phyloP scores from a whole-genome alignment of 495 filamentous ascomycete species.

The Trichocladium antarcticum region DNA sequence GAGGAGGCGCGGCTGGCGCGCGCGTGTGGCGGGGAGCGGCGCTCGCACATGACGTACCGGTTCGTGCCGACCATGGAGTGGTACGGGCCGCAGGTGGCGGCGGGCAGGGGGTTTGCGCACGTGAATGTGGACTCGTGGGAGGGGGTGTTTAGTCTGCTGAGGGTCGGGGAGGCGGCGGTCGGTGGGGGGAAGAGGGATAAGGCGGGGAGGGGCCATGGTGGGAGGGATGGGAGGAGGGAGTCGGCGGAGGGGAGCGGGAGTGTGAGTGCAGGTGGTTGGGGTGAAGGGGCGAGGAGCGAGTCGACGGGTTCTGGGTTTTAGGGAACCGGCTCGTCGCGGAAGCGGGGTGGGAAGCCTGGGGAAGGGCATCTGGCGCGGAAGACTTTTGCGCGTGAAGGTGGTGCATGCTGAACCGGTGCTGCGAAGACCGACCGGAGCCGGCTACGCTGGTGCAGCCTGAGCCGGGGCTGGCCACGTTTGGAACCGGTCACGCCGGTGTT shows the following conservation, averaged over 20 bases:
- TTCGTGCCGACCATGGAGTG: slow-evolving; percentile 34
- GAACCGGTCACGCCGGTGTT: too few relatives aligned
- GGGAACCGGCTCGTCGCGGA: too few relatives aligned
- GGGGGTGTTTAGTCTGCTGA: slow-evolving; percentile 21
- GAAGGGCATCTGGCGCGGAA: too few relatives aligned
- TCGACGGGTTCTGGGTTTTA: slow-evolving; percentile 1
- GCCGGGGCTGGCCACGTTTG: too few relatives aligned
- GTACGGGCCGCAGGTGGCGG: slow-evolving; percentile 32
- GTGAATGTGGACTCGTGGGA: slow-evolving; percentile 30
- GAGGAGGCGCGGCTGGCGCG: slow-evolving; percentile 25
- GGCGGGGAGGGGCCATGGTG: too few relatives aligned
- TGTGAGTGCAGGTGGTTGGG: background rate
- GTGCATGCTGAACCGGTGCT: too few relatives aligned
- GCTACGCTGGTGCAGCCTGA: too few relatives aligned
- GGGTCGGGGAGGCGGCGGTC: slow-evolving; percentile 8
- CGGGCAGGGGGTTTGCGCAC: slow-evolving; percentile 32
- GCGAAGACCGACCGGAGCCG: too few relatives aligned
- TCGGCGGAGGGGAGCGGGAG: background rate
- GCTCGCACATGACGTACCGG: slow-evolving; percentile 24
- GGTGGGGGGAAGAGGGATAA: background rate
- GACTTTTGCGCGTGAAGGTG: too few relatives aligned
- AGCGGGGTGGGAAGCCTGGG: too few relatives aligned
- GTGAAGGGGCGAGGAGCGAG: background rate
- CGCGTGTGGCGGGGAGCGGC: slow-evolving; percentile 4
- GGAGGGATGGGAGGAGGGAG: background rate